Conservation (phyloP, 2,329 filamentous ascomycete genomes). For the Fusarium buxicola region DNA sequence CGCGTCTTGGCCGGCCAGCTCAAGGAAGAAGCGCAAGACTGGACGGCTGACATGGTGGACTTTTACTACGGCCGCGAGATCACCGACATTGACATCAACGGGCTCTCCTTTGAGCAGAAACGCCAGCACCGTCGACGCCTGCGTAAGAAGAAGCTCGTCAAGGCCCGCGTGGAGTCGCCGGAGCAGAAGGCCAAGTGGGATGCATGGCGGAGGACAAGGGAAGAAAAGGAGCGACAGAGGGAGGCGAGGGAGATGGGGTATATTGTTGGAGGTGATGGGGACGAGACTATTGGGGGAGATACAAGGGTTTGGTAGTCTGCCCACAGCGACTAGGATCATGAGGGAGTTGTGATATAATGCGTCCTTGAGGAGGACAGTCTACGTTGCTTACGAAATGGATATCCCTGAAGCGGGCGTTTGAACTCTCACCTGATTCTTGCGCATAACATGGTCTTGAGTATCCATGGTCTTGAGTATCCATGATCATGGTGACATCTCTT, state of each 20-base stretch:
- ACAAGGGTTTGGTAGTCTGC: conserved; percentile 43
- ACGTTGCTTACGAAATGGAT: conserved; percentile 33
- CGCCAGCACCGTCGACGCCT: conserved; percentile 63
- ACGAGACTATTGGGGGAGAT: conserved; percentile 47
- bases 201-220: conserved; percentile 57
- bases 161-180: conserved; percentile 51
- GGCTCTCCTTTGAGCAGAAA: conserved; percentile 60
- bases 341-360: conserved; percentile 4
- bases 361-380: conserved; percentile 2
- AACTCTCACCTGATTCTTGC: conserved; percentile 17
- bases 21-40: conserved; percentile 60
- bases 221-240: conserved; percentile 55
- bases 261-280: conserved; percentile 49
- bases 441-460: conserved; percentile 15
- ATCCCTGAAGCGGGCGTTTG: conserved; percentile 33
- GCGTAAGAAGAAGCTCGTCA: conserved; percentile 57
- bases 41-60: conserved; percentile 61
- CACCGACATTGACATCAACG: conserved; percentile 55
- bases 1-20: conserved; percentile 53
- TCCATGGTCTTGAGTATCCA: conserved; percentile 29
- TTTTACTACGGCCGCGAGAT: conserved; percentile 59
- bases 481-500: conserved; percentile 33
- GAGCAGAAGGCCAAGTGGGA: conserved; percentile 59
- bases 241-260: conserved; percentile 57
- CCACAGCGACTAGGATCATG: background rate